phyloP scores from a whole-genome alignment of 2,329 filamentous ascomycete genomes.

The Ophiostoma populinum region DNA sequence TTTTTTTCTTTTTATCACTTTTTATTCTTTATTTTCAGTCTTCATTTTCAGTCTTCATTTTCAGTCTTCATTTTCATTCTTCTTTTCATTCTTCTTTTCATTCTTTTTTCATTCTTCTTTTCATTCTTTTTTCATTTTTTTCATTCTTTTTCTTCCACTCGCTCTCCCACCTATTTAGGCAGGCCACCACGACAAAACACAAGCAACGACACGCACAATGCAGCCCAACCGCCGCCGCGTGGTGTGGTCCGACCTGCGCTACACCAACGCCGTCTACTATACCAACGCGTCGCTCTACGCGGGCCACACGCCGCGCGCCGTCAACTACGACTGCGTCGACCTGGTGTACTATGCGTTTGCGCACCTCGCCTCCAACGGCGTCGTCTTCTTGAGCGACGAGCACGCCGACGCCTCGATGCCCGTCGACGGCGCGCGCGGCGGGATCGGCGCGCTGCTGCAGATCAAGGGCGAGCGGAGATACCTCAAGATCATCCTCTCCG shows the following conservation, averaged over 20 bases:
- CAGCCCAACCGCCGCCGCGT: no score
- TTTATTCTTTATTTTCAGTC: neutral
- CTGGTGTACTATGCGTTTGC: slow-evolving; percentile 76
- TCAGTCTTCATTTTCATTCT: neutral
- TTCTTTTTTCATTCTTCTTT: neutral
- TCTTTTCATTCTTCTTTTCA: slow-evolving; percentile 1
- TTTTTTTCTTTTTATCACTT: neutral
- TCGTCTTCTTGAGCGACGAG: slow-evolving; percentile 58
- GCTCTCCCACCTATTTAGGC: neutral
- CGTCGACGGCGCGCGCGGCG: no score
- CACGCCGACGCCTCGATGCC: slow-evolving; percentile 57
- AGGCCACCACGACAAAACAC: slow-evolving; percentile 1
- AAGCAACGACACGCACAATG: neutral
- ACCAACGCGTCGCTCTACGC: slow-evolving; percentile 63
- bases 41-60: neutral
- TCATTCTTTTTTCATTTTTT: neutral
- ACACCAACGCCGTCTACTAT: slow-evolving; percentile 67
- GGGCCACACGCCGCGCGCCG: slow-evolving; percentile 52
- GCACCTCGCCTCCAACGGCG: slow-evolving; percentile 53
- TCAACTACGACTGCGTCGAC: slow-evolving; percentile 62
- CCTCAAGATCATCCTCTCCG: slow-evolving; percentile 58
- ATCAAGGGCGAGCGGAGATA: slow-evolving; percentile 51
- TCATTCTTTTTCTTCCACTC: neutral
- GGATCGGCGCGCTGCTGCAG: no score
- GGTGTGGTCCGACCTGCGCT: slow-evolving; percentile 34